Evolutionary conservation across 192 early-diverging fungal genomes (phyloP).

Genomic region (Piromyces sp.): DNA sequence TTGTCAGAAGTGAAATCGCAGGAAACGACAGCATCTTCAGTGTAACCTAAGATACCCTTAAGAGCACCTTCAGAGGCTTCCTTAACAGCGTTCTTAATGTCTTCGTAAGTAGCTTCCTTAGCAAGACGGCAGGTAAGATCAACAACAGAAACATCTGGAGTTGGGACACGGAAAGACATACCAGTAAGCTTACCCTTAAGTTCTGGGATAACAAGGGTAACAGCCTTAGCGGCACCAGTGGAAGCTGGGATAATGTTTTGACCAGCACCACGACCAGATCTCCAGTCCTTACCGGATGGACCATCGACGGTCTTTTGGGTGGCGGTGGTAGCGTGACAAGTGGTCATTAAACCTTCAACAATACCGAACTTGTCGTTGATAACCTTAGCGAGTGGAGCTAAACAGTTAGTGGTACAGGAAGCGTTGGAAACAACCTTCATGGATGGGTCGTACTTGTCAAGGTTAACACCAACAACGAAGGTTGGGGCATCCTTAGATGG

Average conservation of each 20-base stretch:
- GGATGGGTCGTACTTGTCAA: conserved; percentile 69
- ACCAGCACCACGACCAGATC: conserved; percentile 74
- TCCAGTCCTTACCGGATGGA: conserved; percentile 93
- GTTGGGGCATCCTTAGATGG: conserved; percentile 93
- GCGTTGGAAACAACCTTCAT: conserved; percentile 73
- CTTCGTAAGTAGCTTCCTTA: conserved; percentile 77
- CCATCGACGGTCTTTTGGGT: conserved; percentile 99
- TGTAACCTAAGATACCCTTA: conserved; percentile 85
- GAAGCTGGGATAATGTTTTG: conserved; percentile 97
- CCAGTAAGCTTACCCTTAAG: conserved; percentile 94
- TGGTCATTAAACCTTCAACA: conserved; percentile 94
- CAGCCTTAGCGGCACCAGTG: conserved; percentile 97
- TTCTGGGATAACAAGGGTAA: conserved; percentile 87
- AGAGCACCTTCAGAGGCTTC: conserved; percentile 42
- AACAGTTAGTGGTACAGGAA: conserved; percentile 99
- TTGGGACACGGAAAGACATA: conserved; percentile 96
- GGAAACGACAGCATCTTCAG: conserved; percentile 88
- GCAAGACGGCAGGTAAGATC: conserved; percentile 83
- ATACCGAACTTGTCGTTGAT: conserved; percentile 84
- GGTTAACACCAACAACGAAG: conserved; percentile 96
- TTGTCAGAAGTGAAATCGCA: conserved; percentile 83
- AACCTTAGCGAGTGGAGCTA: conserved; percentile 93
- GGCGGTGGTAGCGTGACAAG: conserved; percentile 93
- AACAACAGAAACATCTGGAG: conserved; percentile 86
- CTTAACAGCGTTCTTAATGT: conserved; percentile 79